Evolutionary conservation across 192 early-diverging fungal species (phyloP).

Genomic region (Coemansia sp.): DNA sequence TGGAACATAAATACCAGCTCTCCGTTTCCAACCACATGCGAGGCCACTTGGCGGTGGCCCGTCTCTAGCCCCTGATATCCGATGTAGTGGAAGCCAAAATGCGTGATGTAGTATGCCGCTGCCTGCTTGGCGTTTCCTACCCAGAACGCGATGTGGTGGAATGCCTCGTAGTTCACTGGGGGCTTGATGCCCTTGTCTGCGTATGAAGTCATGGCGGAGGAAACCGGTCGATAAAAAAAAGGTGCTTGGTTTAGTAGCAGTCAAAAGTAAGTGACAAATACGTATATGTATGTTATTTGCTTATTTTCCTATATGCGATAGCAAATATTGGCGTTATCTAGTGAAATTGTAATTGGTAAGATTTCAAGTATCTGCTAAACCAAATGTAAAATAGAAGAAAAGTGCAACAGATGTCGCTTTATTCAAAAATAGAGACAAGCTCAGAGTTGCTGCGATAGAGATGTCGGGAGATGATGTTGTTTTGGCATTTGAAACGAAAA

Average conservation of each 20-base stretch:
- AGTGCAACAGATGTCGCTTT: too few species aligned
- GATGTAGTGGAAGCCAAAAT: conserved; percentile 89
- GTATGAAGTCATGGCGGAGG: conserved; percentile 70
- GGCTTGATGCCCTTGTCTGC: conserved; percentile 60
- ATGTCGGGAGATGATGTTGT: neutral
- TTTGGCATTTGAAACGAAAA: neutral
- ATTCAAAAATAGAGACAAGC: too few species aligned
- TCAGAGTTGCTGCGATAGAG: too few species aligned
- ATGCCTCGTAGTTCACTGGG: conserved; percentile 61
- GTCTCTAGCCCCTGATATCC: conserved; percentile 97
- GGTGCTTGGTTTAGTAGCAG: neutral
- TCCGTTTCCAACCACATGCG: conserved; percentile 85
- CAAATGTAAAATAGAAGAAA: too few species aligned
- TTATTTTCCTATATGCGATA: too few species aligned
- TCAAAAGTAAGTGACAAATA: too few species aligned
- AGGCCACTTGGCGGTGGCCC: conserved; percentile 77
- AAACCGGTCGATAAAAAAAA: too few species aligned
- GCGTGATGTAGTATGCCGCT: conserved; percentile 87
- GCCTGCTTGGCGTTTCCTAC: conserved; percentile 95
- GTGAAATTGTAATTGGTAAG: too few species aligned
- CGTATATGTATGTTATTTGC: neutral
- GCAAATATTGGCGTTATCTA: too few species aligned
- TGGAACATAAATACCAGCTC: conserved; percentile 86
- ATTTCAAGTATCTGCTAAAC: too few species aligned
- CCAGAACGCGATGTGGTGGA: conserved; percentile 84